These are phyloP conservation scores for Penicillium fuscoglaucum DNA, from an alignment of 2,329 filamentous ascomycete genomes.

Conservation along the genomic window DNA sequence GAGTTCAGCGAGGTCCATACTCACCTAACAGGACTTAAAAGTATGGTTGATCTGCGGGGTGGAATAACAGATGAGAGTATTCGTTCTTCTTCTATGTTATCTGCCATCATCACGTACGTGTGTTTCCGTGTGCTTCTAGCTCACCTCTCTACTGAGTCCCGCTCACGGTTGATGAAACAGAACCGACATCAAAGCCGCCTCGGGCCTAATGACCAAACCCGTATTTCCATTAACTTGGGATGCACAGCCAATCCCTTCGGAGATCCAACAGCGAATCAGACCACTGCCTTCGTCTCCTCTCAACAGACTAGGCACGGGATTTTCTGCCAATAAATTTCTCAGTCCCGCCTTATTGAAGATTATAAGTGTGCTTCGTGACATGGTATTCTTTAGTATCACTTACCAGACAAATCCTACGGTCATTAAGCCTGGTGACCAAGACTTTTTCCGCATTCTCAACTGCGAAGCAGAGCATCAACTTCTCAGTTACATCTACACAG, in stretches of 20 bases:
- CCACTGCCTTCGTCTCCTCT: conserved; percentile 30
- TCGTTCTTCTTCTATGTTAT: conserved; percentile 25
- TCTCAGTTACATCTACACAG: conserved; percentile 38
- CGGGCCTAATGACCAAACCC: conserved; percentile 36
- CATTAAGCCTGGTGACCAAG: conserved; percentile 30
- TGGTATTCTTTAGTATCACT: conserved; percentile 36
- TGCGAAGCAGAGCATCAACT: conserved; percentile 42
- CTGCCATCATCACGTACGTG: conserved; percentile 33
- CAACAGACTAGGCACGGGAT: conserved; percentile 27
- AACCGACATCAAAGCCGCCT: conserved; percentile 38
- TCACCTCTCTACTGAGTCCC: background rate
- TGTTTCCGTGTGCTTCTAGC: conserved; percentile 8
- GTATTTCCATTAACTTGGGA: conserved; percentile 38
- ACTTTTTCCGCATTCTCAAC: conserved; percentile 36
- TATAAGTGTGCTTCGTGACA: conserved; percentile 30
- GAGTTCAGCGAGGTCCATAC: conserved; percentile 41
- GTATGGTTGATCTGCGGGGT: conserved; percentile 41
- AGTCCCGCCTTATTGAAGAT: conserved; percentile 31
- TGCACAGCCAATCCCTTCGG: conserved; percentile 30
- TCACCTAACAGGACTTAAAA: conserved; percentile 40
- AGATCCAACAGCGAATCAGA: conserved; percentile 30
- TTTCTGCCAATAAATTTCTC: conserved; percentile 32
- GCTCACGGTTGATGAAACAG: conserved; percentile 21
- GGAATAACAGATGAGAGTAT: conserved; percentile 32
- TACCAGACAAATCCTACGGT: conserved; percentile 23